Evolutionary conservation across 805 yeast species (phyloP), one percentile per base, ranked within the genome.

Genomic region (Candida cerambycidarum): DNA sequence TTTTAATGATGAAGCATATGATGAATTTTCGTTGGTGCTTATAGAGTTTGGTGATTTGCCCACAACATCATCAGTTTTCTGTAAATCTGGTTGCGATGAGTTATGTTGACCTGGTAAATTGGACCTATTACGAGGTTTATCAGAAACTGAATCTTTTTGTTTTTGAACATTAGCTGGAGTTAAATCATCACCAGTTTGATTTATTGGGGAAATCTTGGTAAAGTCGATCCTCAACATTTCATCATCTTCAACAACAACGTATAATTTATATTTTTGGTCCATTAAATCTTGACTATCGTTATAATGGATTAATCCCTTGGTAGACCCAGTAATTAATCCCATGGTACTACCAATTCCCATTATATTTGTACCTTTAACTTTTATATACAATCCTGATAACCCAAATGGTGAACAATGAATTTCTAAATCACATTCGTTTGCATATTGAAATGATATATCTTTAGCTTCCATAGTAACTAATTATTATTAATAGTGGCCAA

Each of bases 401-500:
- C 82, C 82, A 53, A 76, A 76, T 2, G 82, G 81, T 2, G 80
- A 75, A 52, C 80, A 76, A 56, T 76, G 80, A 18, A 75, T 69
- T 48, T 76, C 82, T 17, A 76, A 53, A 27, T 74, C 79, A 49
- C 80, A 76, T 45, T 69, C 74, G 46, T 72, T 73, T 40, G 79
- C 74, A 48, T 64, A 73, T 38, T 67, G 65, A 56, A 73, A 76
- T 18, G 38, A 39, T 3, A 49, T 33, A n/a, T 44, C 48, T 19
- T 48, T 24, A 3, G 17, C 24, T 12, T 45, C 45, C 46, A 42
- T 48, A 5, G 17, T 32, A 3, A 12, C 4, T 19, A 18, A 5
- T 30, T 15, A 16, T 21, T 21, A 5, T 21, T 21, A 6, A n/a
- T n/a, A n/a, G n/a, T 25, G 29, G n/a, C 29, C 29, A 25, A 25